Base-by-base conservation (phyloP, 2,329 filamentous ascomycete species). In the Coniochaeta sp. region DNA sequence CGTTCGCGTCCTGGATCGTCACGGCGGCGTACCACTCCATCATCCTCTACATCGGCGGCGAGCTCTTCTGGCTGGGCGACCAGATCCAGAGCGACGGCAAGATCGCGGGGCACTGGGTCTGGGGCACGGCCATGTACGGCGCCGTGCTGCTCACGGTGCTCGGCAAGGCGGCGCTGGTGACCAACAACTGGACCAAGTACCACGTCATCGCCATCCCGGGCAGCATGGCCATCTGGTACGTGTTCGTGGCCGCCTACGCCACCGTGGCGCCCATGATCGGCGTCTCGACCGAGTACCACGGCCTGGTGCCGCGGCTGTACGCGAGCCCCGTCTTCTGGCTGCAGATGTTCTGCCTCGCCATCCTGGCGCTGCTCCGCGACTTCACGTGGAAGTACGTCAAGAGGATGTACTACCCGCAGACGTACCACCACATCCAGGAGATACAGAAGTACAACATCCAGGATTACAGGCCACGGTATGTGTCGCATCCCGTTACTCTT, bases 391-490 rank as follows among this genome's bases (percentile, higher is more conserved):
- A 99, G 80, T 99, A 98, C 68, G 87, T 86, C 63, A 97, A 96
- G 81, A 85, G 95, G 65, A 97, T 99, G 92, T 99, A 98, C 77
- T 89, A 88, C 67, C 95, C 95, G 24, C 90, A 97, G 76, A 87
- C 91, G 50, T 99, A 99, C 71, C 95, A 99, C 69, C 95, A 99
- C 73, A 95, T 99, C 64, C 95, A 99, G 75, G 95, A 99, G 78
- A 99, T 99, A 67, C 95, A 99, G 75, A 99, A 99, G 77, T 99
- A 98, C 79, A 99, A 99, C 69, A 96, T 99, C 62, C 95, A 99
- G 77, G 95, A 99, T 77, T 99, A 99, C 76, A 83, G 95, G 71
- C 95, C 95, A 63, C 88, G 95, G 90, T 93, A 83, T 67, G 83
- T 79, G 57, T 55, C 38, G 14, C 52, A 16, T 16, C 56, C 17